Evolutionary conservation across 75 land plant species (phyloP).

Genomic region (Pinus albicaulis): DNA sequence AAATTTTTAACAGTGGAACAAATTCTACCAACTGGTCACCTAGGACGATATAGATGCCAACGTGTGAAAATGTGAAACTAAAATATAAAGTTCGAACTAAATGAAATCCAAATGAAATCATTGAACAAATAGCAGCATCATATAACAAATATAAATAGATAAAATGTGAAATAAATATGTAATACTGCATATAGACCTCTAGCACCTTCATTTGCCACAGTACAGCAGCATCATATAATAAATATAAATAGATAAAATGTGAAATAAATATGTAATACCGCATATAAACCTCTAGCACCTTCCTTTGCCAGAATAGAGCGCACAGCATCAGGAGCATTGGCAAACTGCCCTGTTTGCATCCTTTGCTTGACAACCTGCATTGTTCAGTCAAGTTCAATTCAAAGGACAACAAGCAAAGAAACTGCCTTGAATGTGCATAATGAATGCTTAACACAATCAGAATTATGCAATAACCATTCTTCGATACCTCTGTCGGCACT

Average conservation of each 20-base stretch:
- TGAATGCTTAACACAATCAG: not conserved
- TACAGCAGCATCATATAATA: slow-evolving; percentile 52
- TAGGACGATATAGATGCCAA: not conserved
- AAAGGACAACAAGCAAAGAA: not conserved
- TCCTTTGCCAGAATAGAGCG: slow-evolving; percentile 74
- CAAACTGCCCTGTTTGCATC: slow-evolving; percentile 97
- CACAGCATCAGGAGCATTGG: slow-evolving; percentile 85
- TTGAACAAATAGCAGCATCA: not conserved
- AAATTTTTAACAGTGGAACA: not conserved
- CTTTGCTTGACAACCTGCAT: slow-evolving; percentile 96
- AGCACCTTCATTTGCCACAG: slow-evolving; percentile 81
- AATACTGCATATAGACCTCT: slow-evolving; percentile 96
- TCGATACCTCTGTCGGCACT: slow-evolving; percentile 84
- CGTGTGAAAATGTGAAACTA: not conserved
- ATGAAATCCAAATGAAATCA: slow-evolving; percentile 2
- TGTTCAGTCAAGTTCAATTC: not conserved
- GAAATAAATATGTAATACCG: slow-evolving; percentile 48
- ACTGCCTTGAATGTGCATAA: not conserved
- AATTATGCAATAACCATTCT: not conserved
- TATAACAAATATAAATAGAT: not conserved
- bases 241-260: not conserved
- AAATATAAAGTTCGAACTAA: slow-evolving; percentile 1
- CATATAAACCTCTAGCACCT: slow-evolving; percentile 92
- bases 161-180: not conserved
- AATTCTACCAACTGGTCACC: no score